Evolutionary conservation across 2,329 filamentous ascomycete genomes (phyloP), one percentile per base, ranked within the genome.

Genomic region (Trichothecium roseum): DNA sequence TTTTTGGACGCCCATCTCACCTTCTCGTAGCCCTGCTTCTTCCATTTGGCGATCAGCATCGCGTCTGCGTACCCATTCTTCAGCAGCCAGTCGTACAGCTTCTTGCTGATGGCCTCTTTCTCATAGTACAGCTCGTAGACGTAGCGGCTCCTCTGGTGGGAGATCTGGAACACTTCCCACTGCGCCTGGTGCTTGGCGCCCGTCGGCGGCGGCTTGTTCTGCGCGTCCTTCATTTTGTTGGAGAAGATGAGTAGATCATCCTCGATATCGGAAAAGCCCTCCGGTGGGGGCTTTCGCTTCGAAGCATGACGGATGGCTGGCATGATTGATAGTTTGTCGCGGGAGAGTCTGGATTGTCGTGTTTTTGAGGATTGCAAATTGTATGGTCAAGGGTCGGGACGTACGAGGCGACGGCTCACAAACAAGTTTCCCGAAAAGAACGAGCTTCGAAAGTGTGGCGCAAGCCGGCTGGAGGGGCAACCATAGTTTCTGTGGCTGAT

Each of bases 21-120:
- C 78, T 96, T 95, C 62, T 98, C 91, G 53, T 98, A 98, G 13
- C 91, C 91, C 52, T 93, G 84, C 67, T 98, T 98, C 76, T 98
- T 98, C 91, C 91, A 98, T 66, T 98, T 98, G 12, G 91, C 91
- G 54, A 98, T 96, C 53, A 98, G 66, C 66, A 88, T 91, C 31
- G 84, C 78, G 61, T 98, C 91, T 5, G 88, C 91, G 56, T 98
- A 96, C 34, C 81, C 80, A 55, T 98, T 95, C 73, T 98, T 98
- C 40, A 98, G 66, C 44, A 96, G 66, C 81, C 85, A 98, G 48
- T 96, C 91, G 61, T 98, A 98, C 15, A 98, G 69, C 60, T 81
- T 69, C 63, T 84, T 89, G 60, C 77, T 84, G 56, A 98, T 96
- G 35, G 89, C 89, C 62, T 95, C 85, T 63, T 95, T 94, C 59